These are phyloP conservation scores for Apiotrichum laibachii DNA, from an alignment of 1,284 basidiomycete species.

Conservation along the genomic window DNA sequence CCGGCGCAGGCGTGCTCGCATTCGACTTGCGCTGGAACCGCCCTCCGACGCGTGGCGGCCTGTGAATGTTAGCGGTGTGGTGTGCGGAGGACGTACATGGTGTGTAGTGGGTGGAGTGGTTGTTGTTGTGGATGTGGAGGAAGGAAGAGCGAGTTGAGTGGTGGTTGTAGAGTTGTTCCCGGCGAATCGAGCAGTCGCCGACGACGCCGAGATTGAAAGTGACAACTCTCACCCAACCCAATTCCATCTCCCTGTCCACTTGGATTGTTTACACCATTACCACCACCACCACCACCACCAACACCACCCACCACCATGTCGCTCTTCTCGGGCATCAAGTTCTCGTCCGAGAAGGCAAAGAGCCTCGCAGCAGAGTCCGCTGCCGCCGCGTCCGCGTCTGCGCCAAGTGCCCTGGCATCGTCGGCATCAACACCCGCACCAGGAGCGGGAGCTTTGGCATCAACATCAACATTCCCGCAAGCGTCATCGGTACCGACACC, in stretches of 20 bases:
- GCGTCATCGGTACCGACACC: background rate
- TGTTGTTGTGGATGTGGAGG: background rate
- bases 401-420: too few species aligned
- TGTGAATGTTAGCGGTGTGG: constrained; percentile 6
- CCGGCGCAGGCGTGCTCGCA: constrained; percentile 35
- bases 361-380: constrained; percentile 15
- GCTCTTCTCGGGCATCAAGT: constrained; percentile 48
- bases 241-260: background rate
- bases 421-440: background rate
- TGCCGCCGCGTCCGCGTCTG: background rate
- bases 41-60: constrained; percentile 15
- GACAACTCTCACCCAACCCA: too few species aligned
- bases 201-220: too few species aligned
- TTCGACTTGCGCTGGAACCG: constrained; percentile 39
- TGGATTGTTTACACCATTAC: background rate
- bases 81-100: constrained; percentile 5
- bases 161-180: background rate
- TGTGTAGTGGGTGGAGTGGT: background rate
- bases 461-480: too few species aligned
- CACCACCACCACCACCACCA: background rate
- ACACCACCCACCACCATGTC: constrained; percentile 32
- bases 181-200: too few species aligned
- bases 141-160: background rate
- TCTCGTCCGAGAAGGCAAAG: constrained; percentile 26
- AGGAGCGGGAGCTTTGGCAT: background rate